A percentile compares a stretch with the other conserved stretches of the same genome.
Conservation (phyloP, 441 rosid genomes). For the Jatropha multifida region DNA sequence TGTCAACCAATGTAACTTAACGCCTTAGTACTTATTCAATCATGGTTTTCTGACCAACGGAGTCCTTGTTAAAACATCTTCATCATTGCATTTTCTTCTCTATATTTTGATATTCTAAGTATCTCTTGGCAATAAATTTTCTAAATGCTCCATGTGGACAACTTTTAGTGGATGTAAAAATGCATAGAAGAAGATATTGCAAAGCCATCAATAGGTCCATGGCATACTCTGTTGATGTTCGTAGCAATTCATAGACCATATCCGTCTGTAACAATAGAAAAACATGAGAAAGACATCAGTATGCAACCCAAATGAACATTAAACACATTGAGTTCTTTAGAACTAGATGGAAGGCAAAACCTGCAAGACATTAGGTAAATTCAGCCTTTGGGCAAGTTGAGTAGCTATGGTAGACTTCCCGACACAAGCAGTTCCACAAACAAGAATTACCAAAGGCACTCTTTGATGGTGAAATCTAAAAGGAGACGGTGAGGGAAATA, state of each 20-base stretch:
- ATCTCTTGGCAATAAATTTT: neutral
- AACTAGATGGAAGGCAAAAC: conserved; percentile 35
- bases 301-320: conserved; percentile 13
- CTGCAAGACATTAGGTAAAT: conserved; percentile 96
- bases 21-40: neutral
- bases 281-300: conserved; percentile 21
- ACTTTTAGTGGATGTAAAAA: conserved; percentile 4
- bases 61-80: neutral
- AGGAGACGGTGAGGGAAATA: conserved; percentile 5
- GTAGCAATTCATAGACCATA: conserved; percentile 93
- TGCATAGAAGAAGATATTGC: conserved; percentile 1
- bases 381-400: conserved; percentile 95
- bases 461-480: conserved; percentile 97
- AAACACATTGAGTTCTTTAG: conserved; percentile 8
- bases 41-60: neutral
- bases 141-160: conserved; percentile 9
- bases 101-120: conserved; percentile 2
- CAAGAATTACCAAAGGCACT: conserved; percentile 95
- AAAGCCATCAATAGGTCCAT: conserved; percentile 8
- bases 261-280: conserved; percentile 65
- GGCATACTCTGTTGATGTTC: conserved; percentile 95
- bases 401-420: conserved; percentile 98
- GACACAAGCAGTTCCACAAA: conserved; percentile 96
- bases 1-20: neutral
- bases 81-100: neutral